phyloP scores from a whole-genome alignment of 2,329 filamentous ascomycete genomes.

The Dactylellina leptospora region DNA sequence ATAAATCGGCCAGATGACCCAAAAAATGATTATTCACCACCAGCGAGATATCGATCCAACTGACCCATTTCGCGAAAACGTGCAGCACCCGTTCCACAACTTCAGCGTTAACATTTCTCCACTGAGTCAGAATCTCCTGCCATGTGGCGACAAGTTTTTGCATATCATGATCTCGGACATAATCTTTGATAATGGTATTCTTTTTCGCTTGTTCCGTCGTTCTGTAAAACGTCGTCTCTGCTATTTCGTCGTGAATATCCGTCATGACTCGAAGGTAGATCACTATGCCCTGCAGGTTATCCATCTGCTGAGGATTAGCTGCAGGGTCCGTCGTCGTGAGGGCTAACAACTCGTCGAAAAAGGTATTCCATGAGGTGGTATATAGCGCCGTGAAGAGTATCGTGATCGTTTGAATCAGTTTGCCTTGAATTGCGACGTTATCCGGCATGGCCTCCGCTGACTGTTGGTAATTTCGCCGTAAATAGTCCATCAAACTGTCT shows the following conservation, averaged over 20 bases:
- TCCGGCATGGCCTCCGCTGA: slow-evolving; percentile 70
- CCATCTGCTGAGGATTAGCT: slow-evolving; percentile 64
- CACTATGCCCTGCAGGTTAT: slow-evolving; percentile 79
- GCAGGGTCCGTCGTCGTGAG: slow-evolving; percentile 66
- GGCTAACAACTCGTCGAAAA: slow-evolving; percentile 87
- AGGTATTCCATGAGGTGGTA: slow-evolving; percentile 82
- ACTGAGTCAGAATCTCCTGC: slow-evolving; percentile 86
- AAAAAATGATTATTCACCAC: slow-evolving; percentile 92
- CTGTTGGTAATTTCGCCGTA: slow-evolving; percentile 68
- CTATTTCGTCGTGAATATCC: slow-evolving; percentile 96
- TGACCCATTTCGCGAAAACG: slow-evolving; percentile 95
- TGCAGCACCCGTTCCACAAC: slow-evolving; percentile 88
- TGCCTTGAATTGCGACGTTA: slow-evolving; percentile 84
- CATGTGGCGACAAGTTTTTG: slow-evolving; percentile 87
- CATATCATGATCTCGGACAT: slow-evolving; percentile 85
- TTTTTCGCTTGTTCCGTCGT: slow-evolving; percentile 81
- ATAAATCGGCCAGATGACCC: slow-evolving; percentile 81
- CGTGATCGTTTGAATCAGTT: slow-evolving; percentile 93
- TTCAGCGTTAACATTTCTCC: slow-evolving; percentile 73
- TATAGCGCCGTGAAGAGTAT: slow-evolving; percentile 91
- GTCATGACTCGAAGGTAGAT: slow-evolving; percentile 88
- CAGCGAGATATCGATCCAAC: slow-evolving; percentile 96
- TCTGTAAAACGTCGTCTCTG: slow-evolving; percentile 84
- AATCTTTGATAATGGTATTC: slow-evolving; percentile 89
- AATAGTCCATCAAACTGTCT: slow-evolving; percentile 81